These are phyloP conservation scores for Euphorbia peplus DNA, from an alignment of 345 rosid genomes.

Conservation along the genomic window DNA sequence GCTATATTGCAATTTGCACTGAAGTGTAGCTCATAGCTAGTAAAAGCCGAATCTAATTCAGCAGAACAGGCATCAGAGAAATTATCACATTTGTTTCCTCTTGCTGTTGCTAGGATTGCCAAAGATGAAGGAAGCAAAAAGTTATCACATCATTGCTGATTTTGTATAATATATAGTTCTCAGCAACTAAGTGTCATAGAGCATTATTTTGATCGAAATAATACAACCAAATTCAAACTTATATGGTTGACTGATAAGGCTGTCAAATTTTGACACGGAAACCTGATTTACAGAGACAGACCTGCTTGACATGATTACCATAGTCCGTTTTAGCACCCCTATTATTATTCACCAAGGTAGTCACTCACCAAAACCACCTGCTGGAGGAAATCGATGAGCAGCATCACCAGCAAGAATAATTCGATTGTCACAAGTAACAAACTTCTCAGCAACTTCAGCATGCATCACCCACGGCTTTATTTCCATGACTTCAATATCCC, in stretches of 20 bases:
- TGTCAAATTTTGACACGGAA: no score
- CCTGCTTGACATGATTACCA: no score
- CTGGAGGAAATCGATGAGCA: constrained; percentile 93
- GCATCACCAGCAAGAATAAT: constrained; percentile 92
- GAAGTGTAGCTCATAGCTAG: constrained; percentile 1
- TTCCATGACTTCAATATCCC: constrained; percentile 68
- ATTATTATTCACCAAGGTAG: no score
- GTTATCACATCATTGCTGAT: background rate
- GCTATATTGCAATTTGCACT: background rate
- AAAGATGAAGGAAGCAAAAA: background rate
- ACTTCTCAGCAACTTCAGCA: constrained; percentile 94
- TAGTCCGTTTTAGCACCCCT: no score
- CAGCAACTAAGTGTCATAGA: background rate
- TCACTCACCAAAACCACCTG: constrained; percentile 94
- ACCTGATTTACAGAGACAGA: no score
- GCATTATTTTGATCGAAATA: background rate
- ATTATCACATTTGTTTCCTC: background rate
- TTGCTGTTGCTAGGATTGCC: background rate
- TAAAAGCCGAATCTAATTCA: background rate
- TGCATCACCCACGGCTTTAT: constrained; percentile 98
- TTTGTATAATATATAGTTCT: background rate
- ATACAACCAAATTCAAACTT: background rate
- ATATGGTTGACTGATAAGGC: background rate
- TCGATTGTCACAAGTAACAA: constrained; percentile 49
- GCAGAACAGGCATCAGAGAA: background rate